Base-by-base conservation (phyloP, 1,284 basidiomycete genomes). In the Mycena sp. region DNA sequence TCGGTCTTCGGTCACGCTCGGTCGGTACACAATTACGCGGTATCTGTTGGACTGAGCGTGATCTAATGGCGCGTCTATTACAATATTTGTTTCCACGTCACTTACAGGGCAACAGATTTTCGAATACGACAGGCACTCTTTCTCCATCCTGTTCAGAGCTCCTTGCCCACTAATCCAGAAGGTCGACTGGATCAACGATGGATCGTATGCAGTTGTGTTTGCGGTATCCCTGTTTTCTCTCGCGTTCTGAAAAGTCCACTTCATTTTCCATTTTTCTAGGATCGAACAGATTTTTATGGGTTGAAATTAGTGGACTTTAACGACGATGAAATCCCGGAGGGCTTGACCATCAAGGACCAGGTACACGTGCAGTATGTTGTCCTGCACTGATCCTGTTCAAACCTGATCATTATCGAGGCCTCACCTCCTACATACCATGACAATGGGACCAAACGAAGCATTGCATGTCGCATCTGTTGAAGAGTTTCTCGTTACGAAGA, bases 1-100 rank as follows among this genome's bases (percentile, higher is more conserved):
- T 73, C 10, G 81, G 80, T 4, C 69, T 84, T 38, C 76, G 73
- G 17, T 72, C 75, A 17, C 71, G 72, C 26, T 64, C 67, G 30
- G 64, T 67, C 17, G 74, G 67, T 2, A 69, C 69, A n/a, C 72
- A 64, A 30, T 63, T 80, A 12, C 72, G 77, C 23, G 80, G 80
- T 0, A 61, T 82, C 21, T 75, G 73, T 16, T 88, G 86, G 86
- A 81, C 83, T 0, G 73, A 79, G 28, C 54, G 73, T 12, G 76
- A 80, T 54, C 61, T 87, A 16, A 72, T 76, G 54, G 87, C 86
- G n/a, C n/a, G 81, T 73, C 14, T 51, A 23, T 9, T 17, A 10
- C 56, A 19, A 14, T 35, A 4, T 30, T n/a, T 25, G 29, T 11
- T 57, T n/a, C n/a, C n/a, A 52, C 17, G 32, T 54, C 32, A 65